Evolutionary conservation across 2,329 filamentous ascomycete genomes (phyloP), one percentile per base, ranked within the genome.

Genomic region (Nemania serpens): DNA sequence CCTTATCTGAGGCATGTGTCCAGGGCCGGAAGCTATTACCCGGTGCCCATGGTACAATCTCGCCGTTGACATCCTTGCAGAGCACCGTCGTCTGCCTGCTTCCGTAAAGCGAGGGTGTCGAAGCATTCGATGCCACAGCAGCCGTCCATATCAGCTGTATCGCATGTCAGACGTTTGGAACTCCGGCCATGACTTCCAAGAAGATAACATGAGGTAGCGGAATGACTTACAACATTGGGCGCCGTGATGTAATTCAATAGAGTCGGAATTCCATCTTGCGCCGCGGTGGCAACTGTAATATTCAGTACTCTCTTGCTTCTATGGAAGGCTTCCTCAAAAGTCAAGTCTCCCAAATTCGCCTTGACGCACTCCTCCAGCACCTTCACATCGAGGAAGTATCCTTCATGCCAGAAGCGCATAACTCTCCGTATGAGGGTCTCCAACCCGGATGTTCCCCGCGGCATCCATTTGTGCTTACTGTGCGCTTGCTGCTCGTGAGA

Each of bases 181-280:
- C 10, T 41, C 22, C 17, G 43, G 20, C 22, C 7, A 18, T 50
- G 4, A 13, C 20, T 12, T 3, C 5, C 25, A 3, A 7, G 36
- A n/a, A 25, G 3, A 18, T 29, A 18, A 53, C 12, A 1, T 37
- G 17, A 15, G 47, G 3, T 1, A 12, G 33, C 5, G 11, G 29
- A 36, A 20, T 13, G 22, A 87, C 89, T 67, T 83, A 93, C 90
- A 70, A 97, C 93, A 71, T 97, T 94, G 3, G 94, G 94, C 2
- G 94, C 91, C 1, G 93, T 97, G 52, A 97, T 82, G 72, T 97
- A 95, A 75, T 97, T 98, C 36, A 98, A 83, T 34, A 97, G 78
- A 48, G 90, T 93, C 1, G 93, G 93, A 1, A 94, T 87, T 36
- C 91, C 91, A 13, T 86, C 88, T 63, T 88, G 86, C 5, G 86